Conservation (phyloP, 768 basidiomycete genomes). For the Kwoniella bestiolae region DNA sequence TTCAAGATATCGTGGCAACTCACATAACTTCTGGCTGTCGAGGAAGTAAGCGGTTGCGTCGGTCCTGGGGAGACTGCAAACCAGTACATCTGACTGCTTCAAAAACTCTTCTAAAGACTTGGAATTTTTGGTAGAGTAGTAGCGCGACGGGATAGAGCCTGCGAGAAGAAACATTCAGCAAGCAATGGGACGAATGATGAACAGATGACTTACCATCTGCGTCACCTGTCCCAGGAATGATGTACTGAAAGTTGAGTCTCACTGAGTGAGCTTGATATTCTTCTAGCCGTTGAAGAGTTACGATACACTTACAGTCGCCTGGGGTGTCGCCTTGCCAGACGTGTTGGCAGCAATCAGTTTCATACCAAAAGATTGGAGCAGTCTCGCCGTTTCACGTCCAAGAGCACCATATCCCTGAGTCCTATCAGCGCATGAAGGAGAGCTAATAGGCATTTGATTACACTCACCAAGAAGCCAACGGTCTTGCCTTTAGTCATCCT, state of each 20-base stretch:
- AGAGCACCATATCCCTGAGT: constrained; percentile 55
- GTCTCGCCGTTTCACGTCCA: constrained; percentile 52
- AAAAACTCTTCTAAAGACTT: constrained; percentile 47
- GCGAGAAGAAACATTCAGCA: neutral
- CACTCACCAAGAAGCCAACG: constrained; percentile 52
- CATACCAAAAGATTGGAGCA: constrained; percentile 51
- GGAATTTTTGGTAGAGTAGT: constrained; percentile 43
- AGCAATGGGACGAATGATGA: neutral
- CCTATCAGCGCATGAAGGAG: neutral
- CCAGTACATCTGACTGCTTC: constrained; percentile 44
- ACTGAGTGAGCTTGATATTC: too few relatives aligned
- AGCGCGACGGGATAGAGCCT: constrained; percentile 48
- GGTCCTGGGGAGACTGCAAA: constrained; percentile 52
- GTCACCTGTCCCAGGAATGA: constrained; percentile 55
- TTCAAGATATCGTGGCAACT: too few relatives aligned
- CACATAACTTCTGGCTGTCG: constrained; percentile 42
- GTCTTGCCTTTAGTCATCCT: constrained; percentile 40
- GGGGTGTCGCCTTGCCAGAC: constrained; percentile 42
- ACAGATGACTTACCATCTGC: constrained; percentile 36
- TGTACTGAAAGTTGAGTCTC: constrained; percentile 46
- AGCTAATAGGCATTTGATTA: neutral
- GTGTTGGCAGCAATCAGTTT: constrained; percentile 55
- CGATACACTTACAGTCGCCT: constrained; percentile 49
- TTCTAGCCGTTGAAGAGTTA: neutral
- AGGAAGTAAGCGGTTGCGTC: constrained; percentile 41